Evolutionary conservation across 192 early-diverging fungal genomes (phyloP), one percentile per base, ranked within the genome.

Genomic region (Geosiphon pyriformis): DNA sequence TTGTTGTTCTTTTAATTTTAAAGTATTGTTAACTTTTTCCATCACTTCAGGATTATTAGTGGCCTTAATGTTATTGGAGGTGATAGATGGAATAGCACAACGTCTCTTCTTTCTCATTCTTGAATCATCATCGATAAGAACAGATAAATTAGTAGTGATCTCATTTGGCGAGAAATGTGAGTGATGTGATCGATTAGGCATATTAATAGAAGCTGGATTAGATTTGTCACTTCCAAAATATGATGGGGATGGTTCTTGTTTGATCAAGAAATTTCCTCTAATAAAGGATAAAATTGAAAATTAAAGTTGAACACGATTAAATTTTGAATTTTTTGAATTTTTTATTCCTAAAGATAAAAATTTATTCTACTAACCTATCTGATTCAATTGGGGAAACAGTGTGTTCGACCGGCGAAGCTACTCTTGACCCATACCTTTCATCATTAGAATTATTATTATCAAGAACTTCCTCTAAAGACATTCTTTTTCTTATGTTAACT

Each of bases 1-100:
- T 69, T 86, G 85, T 66, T 86, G 84, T 71, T 86, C 81, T 58
- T 82, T 84, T 31, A 86, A 59, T 60, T 75, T 78, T 17, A 83
- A 58, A 2, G 76, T 76, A 4, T 76, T 76, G 15, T 79, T 63
- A 60, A 84, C 74, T 37, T 79, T 80, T 66, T 85, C 85, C 66
- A 83, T 74, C 20, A 80, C 72, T 52, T 81, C 80, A 1, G 77
- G 68, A 55, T 70, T 70, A 49, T 70, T 70, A 42, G 63, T 53
- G 1, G 48, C 42, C 20, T 64, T 70, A 23, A 35, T 54, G 12
- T 53, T 60, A 62, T 52, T 53, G 10, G 58, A 51, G 12, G 46
- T 20, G 32, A 65, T 54, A 6, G 60, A 4, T 53, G 63, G 26
- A 52, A 23, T 25, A 20, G 27, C 15, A 26, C 63, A 37, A 4